Percentiles rank a stretch among this genome's conserved stretches.
Conservation (phyloP, 148 eudicot species). For the Spergularia bocconei region DNA sequence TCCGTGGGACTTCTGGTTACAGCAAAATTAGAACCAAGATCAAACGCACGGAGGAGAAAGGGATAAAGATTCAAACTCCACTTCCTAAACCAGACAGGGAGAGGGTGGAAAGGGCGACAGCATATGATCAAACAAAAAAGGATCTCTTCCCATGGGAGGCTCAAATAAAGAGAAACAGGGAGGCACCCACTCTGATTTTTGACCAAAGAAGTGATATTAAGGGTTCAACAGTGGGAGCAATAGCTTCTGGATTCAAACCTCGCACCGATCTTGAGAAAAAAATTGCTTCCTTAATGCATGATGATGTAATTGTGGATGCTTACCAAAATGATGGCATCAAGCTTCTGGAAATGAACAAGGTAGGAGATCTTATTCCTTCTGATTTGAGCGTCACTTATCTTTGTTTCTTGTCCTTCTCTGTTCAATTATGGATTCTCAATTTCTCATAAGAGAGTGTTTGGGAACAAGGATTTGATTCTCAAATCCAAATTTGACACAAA, state of each 20-base stretch:
- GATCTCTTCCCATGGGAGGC: constrained; percentile 72
- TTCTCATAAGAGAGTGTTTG: no score
- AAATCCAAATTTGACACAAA: no score
- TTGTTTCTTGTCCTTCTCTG: background rate
- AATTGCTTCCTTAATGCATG: constrained; percentile 62
- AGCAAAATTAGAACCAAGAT: constrained; percentile 53
- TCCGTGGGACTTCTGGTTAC: constrained; percentile 51
- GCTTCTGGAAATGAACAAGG: constrained; percentile 91
- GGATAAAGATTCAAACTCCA: constrained; percentile 54
- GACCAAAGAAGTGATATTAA: constrained; percentile 50
- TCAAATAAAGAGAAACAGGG: constrained; percentile 74
- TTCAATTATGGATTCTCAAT: background rate
- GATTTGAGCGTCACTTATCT: background rate
- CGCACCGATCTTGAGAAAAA: constrained; percentile 79
- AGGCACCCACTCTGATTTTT: constrained; percentile 74
- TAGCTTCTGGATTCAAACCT: constrained; percentile 92
- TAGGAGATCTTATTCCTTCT: constrained; percentile 26
- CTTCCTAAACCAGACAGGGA: constrained; percentile 69
- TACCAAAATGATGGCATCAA: constrained; percentile 81
- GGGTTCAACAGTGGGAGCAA: constrained; percentile 82
- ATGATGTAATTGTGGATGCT: constrained; percentile 69
- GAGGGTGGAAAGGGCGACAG: constrained; percentile 61
- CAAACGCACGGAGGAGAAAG: constrained; percentile 48
- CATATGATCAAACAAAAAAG: constrained; percentile 56
- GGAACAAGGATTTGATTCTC: no score